Base-by-base conservation (phyloP, 2,329 filamentous ascomycete species). In the Phialophora tarda region DNA sequence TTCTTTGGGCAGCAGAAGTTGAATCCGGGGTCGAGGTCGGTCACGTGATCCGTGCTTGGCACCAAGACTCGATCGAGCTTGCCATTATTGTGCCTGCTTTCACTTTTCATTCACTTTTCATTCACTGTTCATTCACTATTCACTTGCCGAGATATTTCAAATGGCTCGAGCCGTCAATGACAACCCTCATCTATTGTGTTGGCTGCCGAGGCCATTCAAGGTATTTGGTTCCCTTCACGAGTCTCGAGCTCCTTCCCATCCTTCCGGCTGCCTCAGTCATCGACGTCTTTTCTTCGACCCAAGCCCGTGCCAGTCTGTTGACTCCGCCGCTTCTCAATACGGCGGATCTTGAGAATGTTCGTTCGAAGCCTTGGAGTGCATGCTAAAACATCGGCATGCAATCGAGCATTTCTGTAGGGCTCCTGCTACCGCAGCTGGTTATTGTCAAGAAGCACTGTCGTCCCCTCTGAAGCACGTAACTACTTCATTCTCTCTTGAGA, bases 1-100 rank as follows among this genome's bases (percentile, higher is more conserved):
- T 60, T 60, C 58, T 44, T 44, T 53, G 53, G 23, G 28, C 26
- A 28, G 58, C 44, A 51, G 48, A 23, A 51, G 21, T 28, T 51
- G 47, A 61, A 51, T 61, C 59, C 47, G 48, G 28, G 47, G 47
- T 32, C 47, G 32, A n/a, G 59, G 21, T 23, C 48, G 5, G 48
- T 51, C 48, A 51, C 48, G 48, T 51, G 48, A 3, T 23, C 10
- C 26, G 4, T 14, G 48, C 48, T 28, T 24, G 24, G 48, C 48
- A 21, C 21, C 21, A 12, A 51, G 7, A n/a, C 24, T 51, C 48
- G 5, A 26, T 51, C 48, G 17, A 6, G 44, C 7, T 51, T 51
- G 21, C 12, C 21, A 24, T 51, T 51, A 10, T 26, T n/a, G n/a
- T n/a, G n/a, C n/a, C n/a, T n/a, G n/a, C n/a, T n/a, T n/a, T n/a